Evolutionary conservation across 78 protist species (phyloP).

Genomic region (Dictyostelium citrinum): DNA sequence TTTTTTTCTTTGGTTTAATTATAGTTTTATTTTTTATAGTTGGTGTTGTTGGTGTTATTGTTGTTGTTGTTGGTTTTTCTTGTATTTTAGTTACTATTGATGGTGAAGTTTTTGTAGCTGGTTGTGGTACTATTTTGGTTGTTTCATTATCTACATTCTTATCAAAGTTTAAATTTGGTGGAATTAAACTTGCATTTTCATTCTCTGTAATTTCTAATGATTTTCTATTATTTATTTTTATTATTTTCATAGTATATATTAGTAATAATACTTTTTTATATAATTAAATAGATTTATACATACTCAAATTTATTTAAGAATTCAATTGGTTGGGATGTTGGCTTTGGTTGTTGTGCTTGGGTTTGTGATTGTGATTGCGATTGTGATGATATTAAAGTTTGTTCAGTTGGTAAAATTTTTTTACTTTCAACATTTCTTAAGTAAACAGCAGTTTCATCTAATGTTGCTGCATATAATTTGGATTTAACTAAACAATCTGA

Average conservation of each 20-base stretch:
- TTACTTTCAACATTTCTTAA: background rate
- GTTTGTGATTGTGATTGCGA: background rate
- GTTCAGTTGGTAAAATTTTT: background rate
- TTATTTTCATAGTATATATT: no score
- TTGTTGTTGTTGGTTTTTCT: background rate
- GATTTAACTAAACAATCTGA: slow-evolving; percentile 53
- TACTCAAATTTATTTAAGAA: slow-evolving; percentile 24
- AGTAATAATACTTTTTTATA: background rate
- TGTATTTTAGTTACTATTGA: background rate
- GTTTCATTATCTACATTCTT: background rate
- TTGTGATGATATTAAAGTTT: background rate
- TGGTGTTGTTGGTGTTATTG: background rate
- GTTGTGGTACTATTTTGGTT: background rate
- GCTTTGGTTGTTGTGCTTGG: background rate
- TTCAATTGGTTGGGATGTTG: background rate
- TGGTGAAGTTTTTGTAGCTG: no score
- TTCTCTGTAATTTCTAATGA: slow-evolving; percentile 42
- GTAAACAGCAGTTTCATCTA: slow-evolving; percentile 47
- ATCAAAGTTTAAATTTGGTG: background rate
- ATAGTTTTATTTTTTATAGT: background rate
- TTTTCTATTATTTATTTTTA: background rate
- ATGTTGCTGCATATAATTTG: slow-evolving; percentile 12
- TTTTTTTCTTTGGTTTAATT: background rate
- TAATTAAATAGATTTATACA: background rate
- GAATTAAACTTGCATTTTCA: slow-evolving; percentile 31